Conservation (phyloP, 768 basidiomycete species). For the Dioszegia aurantiaca region DNA sequence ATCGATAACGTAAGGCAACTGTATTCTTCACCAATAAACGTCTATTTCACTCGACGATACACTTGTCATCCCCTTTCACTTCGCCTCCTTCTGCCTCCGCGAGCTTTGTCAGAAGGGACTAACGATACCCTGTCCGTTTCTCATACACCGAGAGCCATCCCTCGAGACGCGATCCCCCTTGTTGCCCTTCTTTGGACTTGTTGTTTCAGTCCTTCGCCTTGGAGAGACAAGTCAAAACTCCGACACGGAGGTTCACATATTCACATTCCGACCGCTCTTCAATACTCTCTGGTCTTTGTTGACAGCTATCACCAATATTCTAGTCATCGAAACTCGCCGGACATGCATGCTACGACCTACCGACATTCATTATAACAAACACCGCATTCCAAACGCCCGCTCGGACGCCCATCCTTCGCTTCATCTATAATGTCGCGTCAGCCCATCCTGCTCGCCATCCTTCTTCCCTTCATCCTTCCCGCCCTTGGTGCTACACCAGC, state of each 20-base stretch:
- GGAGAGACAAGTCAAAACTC: conserved; percentile 9
- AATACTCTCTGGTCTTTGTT: conserved; percentile 1
- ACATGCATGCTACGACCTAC: too few species aligned
- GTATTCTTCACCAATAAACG: background rate
- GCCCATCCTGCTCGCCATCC: conserved; percentile 17
- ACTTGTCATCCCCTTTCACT: background rate
- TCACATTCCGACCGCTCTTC: background rate
- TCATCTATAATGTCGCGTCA: conserved; percentile 23
- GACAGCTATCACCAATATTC: background rate
- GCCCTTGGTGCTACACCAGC: conserved; percentile 37
- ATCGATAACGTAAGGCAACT: background rate
- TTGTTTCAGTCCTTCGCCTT: conserved; percentile 11
- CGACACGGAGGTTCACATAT: conserved; percentile 8
- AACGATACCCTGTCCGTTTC: background rate
- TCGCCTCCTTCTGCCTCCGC: too few species aligned
- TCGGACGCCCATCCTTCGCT: conserved; percentile 9
- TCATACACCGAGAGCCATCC: background rate
- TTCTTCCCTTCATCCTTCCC: conserved; percentile 16
- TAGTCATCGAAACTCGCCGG: background rate
- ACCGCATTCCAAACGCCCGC: background rate
- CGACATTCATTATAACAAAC: too few species aligned
- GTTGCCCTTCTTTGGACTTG: background rate
- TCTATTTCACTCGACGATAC: background rate
- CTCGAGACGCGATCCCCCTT: background rate
- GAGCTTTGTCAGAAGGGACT: too few species aligned